These are phyloP conservation scores for Rutidosis leptorrhynchoides DNA, from an alignment of 129 eudicot genomes.

Conservation along the genomic window DNA sequence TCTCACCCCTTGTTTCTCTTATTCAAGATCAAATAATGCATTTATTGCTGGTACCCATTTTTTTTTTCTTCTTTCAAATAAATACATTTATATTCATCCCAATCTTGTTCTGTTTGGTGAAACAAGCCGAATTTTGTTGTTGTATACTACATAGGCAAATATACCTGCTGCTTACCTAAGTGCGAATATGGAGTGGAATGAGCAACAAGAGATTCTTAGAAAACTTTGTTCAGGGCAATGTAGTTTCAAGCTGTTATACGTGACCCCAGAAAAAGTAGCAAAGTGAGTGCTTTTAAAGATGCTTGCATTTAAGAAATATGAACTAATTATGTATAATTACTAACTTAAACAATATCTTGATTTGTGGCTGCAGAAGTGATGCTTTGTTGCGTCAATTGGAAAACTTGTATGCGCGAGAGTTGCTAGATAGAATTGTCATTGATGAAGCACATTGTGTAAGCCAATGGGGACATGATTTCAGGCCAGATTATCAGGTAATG, in stretches of 20 bases:
- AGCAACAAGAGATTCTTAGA: constrained; percentile 87
- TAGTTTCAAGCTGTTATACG: constrained; percentile 76
- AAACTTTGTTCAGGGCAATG: constrained; percentile 67
- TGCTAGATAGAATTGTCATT: constrained; percentile 80
- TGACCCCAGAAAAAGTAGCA: constrained; percentile 95
- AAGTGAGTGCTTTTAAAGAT: constrained; percentile 43
- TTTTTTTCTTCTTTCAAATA: neutral
- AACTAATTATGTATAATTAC: constrained; percentile 5
- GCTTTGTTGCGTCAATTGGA: constrained; percentile 67
- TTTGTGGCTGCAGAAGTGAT: constrained; percentile 69
- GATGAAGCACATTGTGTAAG: constrained; percentile 99
- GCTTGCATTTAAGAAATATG: neutral
- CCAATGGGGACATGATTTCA: constrained; percentile 99
- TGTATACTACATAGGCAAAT: constrained; percentile 54
- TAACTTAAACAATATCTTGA: constrained; percentile 13
- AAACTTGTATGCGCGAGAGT: constrained; percentile 61
- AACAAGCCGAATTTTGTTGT: neutral
- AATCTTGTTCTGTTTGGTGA: neutral
- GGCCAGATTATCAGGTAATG: constrained; percentile 95
- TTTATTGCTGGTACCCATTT: constrained; percentile 59
- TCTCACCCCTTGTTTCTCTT: constrained; percentile 93
- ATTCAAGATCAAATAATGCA: constrained; percentile 99
- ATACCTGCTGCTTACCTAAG: constrained; percentile 90
- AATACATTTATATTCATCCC: constrained; percentile 16
- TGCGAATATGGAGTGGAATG: constrained; percentile 87